Base-by-base conservation (phyloP, 768 basidiomycete genomes). In the Candolleomyces efflorescens region DNA sequence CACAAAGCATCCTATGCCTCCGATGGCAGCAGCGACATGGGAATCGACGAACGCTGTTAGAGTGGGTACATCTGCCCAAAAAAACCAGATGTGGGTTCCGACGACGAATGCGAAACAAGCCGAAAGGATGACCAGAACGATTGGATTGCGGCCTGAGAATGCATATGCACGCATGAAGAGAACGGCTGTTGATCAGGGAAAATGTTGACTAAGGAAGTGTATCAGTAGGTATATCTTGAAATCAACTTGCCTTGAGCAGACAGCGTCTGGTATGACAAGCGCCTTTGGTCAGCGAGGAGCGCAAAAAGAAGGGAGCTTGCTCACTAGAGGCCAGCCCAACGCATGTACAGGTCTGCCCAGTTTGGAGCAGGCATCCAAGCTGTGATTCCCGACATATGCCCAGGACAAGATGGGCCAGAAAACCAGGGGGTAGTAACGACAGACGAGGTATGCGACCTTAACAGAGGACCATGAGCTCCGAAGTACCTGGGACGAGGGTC, bases 131-230 rank as follows among this genome's bases (percentile, higher is more conserved):
- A 54, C 49, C 4, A 77, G 67, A 26, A 75, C 58, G 9, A 55
- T 60, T 43, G 56, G 60, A 50, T 66, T 70, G 45, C 74, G 70
- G 5, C 75, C 76, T 5, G 75, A 63, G 56, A 79, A 79, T 7
- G 74, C 78, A 53, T 75, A 75, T 17, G 77, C 74, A 32, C 78
- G 70, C 71, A 77, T 75, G 53, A 77, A 27, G 70, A 79, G 77
- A 24, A 79, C 76, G 47, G 65, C 77, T 78, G 53, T 3, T 18
- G n/a, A 15, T 15, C 26, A 6, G 17, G 54, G 18, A 5, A 5
- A n/a, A 5, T 24, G 7, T 2, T 17, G 13, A 23, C 6, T 7
- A n/a, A 27, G 10, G 24, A 27, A 20, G 2, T 20, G 2, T 15
- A 20, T 26, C 2, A 22, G 17, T 23, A 17, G 6, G 26, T 13